Conservation (phyloP, 1,139 yeast genomes). For the Nakaseomyces uthaithaninus region DNA sequence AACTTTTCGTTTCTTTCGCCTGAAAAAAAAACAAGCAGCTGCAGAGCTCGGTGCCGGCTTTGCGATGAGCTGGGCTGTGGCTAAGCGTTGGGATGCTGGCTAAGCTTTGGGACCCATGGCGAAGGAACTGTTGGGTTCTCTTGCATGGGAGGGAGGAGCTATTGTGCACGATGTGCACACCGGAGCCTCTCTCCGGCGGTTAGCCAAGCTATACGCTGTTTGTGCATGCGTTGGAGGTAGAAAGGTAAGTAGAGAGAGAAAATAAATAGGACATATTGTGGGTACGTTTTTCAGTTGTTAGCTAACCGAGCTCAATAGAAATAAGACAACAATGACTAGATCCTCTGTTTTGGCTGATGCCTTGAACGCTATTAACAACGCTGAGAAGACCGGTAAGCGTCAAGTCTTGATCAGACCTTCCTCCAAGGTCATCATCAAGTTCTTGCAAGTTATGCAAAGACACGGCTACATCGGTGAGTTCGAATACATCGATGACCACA, state of each 20-base stretch:
- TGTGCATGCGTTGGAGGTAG: too few species aligned
- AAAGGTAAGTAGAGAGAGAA: too few species aligned
- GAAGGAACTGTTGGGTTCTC: too few species aligned
- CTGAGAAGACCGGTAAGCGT: slow-evolving; percentile 99
- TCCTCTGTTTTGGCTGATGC: slow-evolving; percentile 99
- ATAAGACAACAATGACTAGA: slow-evolving; percentile 71
- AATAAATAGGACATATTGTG: too few species aligned
- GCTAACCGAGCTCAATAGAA: slow-evolving; percentile 1
- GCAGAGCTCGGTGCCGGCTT: too few species aligned
- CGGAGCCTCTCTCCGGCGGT: too few species aligned
- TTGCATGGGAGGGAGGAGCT: background rate
- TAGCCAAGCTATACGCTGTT: background rate
- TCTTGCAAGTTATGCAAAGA: slow-evolving; percentile 94
- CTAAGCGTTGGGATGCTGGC: too few species aligned
- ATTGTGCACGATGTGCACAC: background rate
- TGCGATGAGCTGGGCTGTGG: too few species aligned
- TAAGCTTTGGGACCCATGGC: too few species aligned
- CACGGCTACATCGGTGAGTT: slow-evolving; percentile 99
- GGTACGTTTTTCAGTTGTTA: too few species aligned
- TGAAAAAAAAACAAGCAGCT: too few species aligned
- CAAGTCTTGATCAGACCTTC: slow-evolving; percentile 98
- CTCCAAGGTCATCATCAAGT: slow-evolving; percentile 95
- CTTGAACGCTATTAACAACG: slow-evolving; percentile 95
- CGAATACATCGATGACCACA: slow-evolving; percentile 98
- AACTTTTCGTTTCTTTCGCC: too few species aligned